Conservation (phyloP, 2,329 filamentous ascomycete genomes). For the Ascomycota sp. region DNA sequence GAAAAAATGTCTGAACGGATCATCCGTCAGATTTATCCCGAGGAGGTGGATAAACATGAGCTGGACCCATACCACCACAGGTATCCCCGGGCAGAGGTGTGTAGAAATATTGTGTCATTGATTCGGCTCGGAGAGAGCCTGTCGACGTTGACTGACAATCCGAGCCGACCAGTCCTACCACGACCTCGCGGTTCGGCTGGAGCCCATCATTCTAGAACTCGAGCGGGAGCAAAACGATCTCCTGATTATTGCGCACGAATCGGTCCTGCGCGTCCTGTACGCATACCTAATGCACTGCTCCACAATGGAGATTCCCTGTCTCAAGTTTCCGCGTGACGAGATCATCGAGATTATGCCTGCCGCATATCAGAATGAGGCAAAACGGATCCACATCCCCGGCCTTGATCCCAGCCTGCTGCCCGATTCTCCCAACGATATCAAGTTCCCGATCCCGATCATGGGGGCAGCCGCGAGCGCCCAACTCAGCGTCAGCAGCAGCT, state of each 20-base stretch:
- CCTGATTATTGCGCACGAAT: slow-evolving; percentile 96
- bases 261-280: slow-evolving; percentile 89
- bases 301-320: slow-evolving; percentile 76
- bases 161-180: slow-evolving; percentile 61
- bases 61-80: slow-evolving; percentile 91
- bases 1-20: slow-evolving; percentile 76
- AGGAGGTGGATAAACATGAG: slow-evolving; percentile 85
- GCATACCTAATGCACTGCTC: slow-evolving; percentile 98
- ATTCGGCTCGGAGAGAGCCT: no score
- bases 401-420: slow-evolving; percentile 48
- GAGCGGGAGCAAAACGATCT: slow-evolving; percentile 94
- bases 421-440: slow-evolving; percentile 60
- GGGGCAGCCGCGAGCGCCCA: slow-evolving; percentile 8
- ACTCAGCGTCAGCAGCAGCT: slow-evolving; percentile 9
- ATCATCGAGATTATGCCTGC: slow-evolving; percentile 98
- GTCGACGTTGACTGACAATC: slow-evolving; percentile 1
- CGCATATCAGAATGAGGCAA: slow-evolving; percentile 90
- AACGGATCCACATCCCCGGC: slow-evolving; percentile 66
- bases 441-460: slow-evolving; percentile 58
- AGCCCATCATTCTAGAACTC: slow-evolving; percentile 92
- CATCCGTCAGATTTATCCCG: slow-evolving; percentile 66
- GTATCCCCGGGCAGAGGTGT: slow-evolving; percentile 79
- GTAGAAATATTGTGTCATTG: not conserved
- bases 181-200: slow-evolving; percentile 89
- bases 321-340: slow-evolving; percentile 87